Evolutionary conservation across 768 basidiomycete species (phyloP), one percentile per base, ranked within the genome.

Genomic region (Flagelloscypha sp.): DNA sequence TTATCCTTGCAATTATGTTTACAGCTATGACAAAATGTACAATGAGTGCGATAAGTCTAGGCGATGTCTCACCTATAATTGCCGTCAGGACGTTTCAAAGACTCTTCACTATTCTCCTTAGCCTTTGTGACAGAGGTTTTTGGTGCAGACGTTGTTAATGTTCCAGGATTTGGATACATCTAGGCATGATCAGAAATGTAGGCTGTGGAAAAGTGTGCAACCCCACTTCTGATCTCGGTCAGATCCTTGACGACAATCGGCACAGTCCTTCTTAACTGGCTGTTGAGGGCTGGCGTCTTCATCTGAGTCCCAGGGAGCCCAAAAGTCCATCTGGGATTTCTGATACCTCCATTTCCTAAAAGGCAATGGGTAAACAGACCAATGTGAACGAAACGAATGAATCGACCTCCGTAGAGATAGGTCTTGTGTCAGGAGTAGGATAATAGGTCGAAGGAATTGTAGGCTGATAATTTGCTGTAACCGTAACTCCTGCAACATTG

Each of bases 1-100:
- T 87, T 89, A 48, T 86, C 76, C 52, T 81, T 84, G 66, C 87
- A 90, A 15, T 68, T 34, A 46, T 90, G 87, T 45, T 84, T 83
- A 49, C 87, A 90, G 33, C 84, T 86, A 24, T 6, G 7, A 33
- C 16, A 5, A 36, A 36, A 18, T 3, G 15, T 29, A 18, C 19
- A 8, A 36, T 25, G n/a, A 21, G 20, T n/a, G 12, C 10, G 16
- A 33, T 29, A 33, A 23, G 12, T 13, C 7, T 27, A 28, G 25
- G 22, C 25, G 38, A 21, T 33, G n/a, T 41, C 70, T 40, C 45
- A 80, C 84, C 64, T 61, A 43, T 73, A 78, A 38, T 74, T 79
- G 10, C 82, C 83, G 49, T 84, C 79, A 2, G 70, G 58, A 11
- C 78, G 60, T 44, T 59, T 66, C 40, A 58, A 63, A 1, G 58